These are phyloP conservation scores for Boletus speciosus DNA, from an alignment of 768 basidiomycete species.

Conservation along the genomic window DNA sequence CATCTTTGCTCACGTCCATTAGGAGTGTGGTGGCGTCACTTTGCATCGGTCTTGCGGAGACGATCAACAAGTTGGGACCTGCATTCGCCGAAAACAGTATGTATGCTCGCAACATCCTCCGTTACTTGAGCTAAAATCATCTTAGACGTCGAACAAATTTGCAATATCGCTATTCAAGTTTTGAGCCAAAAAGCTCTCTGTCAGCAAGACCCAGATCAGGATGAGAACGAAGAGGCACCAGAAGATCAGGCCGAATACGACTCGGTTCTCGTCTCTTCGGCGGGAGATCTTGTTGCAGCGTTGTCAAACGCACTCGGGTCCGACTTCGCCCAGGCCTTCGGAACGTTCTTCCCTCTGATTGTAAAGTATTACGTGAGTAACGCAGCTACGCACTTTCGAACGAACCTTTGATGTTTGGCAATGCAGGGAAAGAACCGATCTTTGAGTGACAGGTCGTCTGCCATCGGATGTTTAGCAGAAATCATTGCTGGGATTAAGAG, in stretches of 20 bases:
- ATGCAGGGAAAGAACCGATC: constrained; percentile 79
- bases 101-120: constrained; percentile 27
- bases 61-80: constrained; percentile 88
- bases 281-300: constrained; percentile 89
- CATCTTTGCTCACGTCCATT: constrained; percentile 12
- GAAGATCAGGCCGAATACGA: constrained; percentile 96
- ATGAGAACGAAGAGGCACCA: constrained; percentile 79
- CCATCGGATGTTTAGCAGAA: constrained; percentile 92
- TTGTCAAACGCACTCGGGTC: constrained; percentile 81
- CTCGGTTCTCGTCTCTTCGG: constrained; percentile 89
- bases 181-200: constrained; percentile 94
- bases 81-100: constrained; percentile 75
- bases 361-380: constrained; percentile 83
- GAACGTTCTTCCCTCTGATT: constrained; percentile 85
- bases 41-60: constrained; percentile 86
- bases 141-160: constrained; percentile 72
- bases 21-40: constrained; percentile 87
- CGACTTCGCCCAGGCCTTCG: constrained; percentile 81
- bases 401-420: background rate
- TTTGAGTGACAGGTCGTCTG: constrained; percentile 86
- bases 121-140: constrained; percentile 3
- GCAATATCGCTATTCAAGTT: constrained; percentile 77
- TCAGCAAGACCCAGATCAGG: constrained; percentile 94
- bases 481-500: constrained; percentile 90
- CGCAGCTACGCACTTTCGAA: background rate